phyloP scores from a whole-genome alignment of 768 basidiomycete genomes.

The Naganishia vaughanmartiniae region DNA sequence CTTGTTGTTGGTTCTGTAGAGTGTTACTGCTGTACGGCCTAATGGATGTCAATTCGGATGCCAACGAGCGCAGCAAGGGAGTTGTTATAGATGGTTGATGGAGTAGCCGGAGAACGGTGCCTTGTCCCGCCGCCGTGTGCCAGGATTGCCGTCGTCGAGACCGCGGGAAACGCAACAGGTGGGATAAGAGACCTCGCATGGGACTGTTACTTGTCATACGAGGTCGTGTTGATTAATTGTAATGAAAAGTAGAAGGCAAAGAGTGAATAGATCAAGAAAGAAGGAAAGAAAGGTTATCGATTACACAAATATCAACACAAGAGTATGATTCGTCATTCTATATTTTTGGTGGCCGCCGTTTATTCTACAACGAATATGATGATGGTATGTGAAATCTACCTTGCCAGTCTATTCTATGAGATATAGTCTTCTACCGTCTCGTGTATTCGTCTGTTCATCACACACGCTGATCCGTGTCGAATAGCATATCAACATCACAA shows the following conservation, averaged over 20 bases:
- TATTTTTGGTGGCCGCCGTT: background rate
- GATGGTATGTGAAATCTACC: too few species aligned
- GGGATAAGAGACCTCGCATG: background rate
- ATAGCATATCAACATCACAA: conserved; percentile 16
- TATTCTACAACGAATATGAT: background rate
- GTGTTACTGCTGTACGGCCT: background rate
- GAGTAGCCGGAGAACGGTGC: background rate
- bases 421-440: background rate
- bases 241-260: background rate
- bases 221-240: background rate
- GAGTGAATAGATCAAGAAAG: background rate
- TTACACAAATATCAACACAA: background rate
- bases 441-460: background rate
- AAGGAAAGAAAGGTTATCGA: background rate
- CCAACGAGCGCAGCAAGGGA: background rate
- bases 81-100: background rate
- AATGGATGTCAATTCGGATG: background rate
- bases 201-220: background rate
- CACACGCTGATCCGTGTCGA: background rate
- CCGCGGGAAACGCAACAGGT: background rate
- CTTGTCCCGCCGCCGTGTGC: background rate
- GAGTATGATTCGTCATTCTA: conserved; percentile 5
- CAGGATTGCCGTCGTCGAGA: background rate
- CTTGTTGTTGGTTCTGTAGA: background rate
- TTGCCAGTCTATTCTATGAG: too few species aligned